These are phyloP conservation scores for Scheffersomyces spartinae DNA, from an alignment of 805 yeast genomes.

Conservation along the genomic window DNA sequence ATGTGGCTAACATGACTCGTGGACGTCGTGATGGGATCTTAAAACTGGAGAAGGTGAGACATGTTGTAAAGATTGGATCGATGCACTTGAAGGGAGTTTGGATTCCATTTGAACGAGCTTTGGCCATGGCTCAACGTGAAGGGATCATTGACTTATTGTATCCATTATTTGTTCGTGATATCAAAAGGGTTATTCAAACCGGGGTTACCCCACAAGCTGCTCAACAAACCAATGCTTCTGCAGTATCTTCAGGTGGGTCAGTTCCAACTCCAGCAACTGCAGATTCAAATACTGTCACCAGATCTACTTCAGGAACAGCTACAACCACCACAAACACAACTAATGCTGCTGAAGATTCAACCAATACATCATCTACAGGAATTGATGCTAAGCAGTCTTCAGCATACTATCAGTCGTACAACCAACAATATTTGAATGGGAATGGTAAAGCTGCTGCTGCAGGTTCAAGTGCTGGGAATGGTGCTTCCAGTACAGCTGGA, in stretches of 20 bases:
- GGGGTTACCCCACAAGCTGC: conserved; percentile 27
- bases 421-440: too few relatives aligned
- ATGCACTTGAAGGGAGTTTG: conserved; percentile 86
- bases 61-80: conserved; percentile 77
- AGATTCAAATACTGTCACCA: conserved; percentile 3
- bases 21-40: conserved; percentile 80
- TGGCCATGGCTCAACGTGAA: conserved; percentile 71
- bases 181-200: conserved; percentile 41
- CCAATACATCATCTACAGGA: too few relatives aligned
- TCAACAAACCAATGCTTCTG: background rate
- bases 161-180: conserved; percentile 65
- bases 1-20: conserved; percentile 80
- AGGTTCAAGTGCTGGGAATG: too few relatives aligned
- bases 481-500: too few relatives aligned
- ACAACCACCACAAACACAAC: conserved; percentile 6
- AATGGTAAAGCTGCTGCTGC: too few relatives aligned
- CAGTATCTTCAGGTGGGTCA: background rate
- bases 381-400: too few relatives aligned
- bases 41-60: conserved; percentile 64
- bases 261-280: conserved; percentile 4
- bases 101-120: conserved; percentile 80
- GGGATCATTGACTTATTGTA: conserved; percentile 57
- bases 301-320: conserved; percentile 2
- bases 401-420: too few relatives aligned
- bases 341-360: too few relatives aligned